These are phyloP conservation scores for Coffea eugenioides DNA, from an alignment of 257 asterid genomes.

Conservation along the genomic window DNA sequence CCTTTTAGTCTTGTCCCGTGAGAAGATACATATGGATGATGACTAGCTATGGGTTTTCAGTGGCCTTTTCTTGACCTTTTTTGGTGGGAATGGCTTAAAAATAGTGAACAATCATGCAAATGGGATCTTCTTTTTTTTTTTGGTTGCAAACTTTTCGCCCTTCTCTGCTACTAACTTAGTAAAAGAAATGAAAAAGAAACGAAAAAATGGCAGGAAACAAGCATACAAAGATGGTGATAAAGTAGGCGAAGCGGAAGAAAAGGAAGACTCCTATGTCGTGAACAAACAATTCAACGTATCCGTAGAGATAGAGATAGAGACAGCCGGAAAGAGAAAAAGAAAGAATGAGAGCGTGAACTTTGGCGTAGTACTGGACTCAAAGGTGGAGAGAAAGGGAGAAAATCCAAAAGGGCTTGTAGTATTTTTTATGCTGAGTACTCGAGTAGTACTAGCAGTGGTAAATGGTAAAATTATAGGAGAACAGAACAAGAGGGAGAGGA, in stretches of 20 bases:
- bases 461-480: too few relatives aligned
- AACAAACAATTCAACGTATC: not conserved
- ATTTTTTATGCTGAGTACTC: not conserved
- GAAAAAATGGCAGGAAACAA: conserved; percentile 18
- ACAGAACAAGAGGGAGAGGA: not conserved
- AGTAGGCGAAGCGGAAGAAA: conserved; percentile 49
- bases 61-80: not conserved
- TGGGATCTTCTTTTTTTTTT: conserved; percentile 30
- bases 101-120: conserved; percentile 42
- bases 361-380: not conserved
- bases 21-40: not conserved
- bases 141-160: conserved; percentile 14
- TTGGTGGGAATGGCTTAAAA: not conserved
- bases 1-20: not conserved
- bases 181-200: not conserved
- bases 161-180: not conserved
- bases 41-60: not conserved
- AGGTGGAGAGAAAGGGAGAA: too few relatives aligned
- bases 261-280: conserved; percentile 52
- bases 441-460: not conserved
- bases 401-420: not conserved
- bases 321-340: too few relatives aligned
- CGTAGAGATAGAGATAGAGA: not conserved
- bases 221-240: conserved; percentile 82
- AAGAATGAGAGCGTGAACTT: too few relatives aligned